phyloP scores from a whole-genome alignment of 768 basidiomycete genomes.

The Tricholoma matsutake region DNA sequence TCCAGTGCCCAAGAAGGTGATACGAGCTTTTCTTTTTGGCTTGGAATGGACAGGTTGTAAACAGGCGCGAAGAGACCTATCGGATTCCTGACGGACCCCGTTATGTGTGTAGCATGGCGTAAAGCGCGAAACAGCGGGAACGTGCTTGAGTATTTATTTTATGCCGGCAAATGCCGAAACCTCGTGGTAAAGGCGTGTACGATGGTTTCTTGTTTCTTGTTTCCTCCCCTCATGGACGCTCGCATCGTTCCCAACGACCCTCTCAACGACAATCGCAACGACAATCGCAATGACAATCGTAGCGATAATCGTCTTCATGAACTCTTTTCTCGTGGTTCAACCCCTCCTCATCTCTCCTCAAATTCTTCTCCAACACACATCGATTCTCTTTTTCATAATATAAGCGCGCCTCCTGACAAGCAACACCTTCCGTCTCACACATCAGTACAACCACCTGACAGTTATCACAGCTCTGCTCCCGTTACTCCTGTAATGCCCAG shows the following conservation, averaged over 20 bases:
- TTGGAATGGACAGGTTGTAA: too few relatives aligned
- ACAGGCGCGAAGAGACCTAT: too few relatives aligned
- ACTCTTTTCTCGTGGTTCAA: conserved; percentile 53
- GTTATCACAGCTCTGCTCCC: conserved; percentile 32
- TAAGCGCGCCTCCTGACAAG: conserved; percentile 41
- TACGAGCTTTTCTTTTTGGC: conserved; percentile 95
- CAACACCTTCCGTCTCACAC: conserved; percentile 23
- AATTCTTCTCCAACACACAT: conserved; percentile 56
- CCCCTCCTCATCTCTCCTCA: conserved; percentile 45
- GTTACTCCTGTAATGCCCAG: conserved; percentile 41
- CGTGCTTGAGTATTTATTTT: too few relatives aligned
- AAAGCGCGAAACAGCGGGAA: too few relatives aligned
- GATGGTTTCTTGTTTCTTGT: conserved; percentile 3
- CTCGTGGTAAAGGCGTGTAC: conserved; percentile 47
- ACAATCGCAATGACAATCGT: conserved; percentile 39
- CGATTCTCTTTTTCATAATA: conserved; percentile 64
- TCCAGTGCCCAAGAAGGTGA: conserved; percentile 88
- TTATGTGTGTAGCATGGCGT: too few relatives aligned
- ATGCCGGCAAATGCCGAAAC: conserved; percentile 39
- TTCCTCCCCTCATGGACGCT: conserved; percentile 2
- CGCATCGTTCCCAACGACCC: background rate
- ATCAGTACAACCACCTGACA: conserved; percentile 18
- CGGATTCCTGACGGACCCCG: too few relatives aligned
- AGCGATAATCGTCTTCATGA: conserved; percentile 37
- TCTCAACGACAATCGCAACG: conserved; percentile 12